Percentiles rank a stretch among this genome's conserved stretches.
Evolutionary conservation across 352 stramenopile genomes (phyloP).

Genomic region (Globisporangium radiosum): DNA sequence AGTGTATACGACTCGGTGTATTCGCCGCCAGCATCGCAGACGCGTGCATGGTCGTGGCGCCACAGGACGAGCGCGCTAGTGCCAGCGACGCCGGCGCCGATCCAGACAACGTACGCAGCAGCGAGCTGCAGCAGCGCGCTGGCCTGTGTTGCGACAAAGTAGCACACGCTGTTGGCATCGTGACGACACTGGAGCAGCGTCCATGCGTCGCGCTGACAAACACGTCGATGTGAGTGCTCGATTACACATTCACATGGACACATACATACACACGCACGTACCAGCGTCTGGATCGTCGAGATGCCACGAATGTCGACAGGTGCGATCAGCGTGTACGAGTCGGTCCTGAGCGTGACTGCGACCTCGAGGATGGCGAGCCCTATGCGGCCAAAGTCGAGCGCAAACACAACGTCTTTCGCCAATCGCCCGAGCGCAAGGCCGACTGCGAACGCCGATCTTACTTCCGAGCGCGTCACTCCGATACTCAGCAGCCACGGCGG

Average conservation of each 20-base stretch:
- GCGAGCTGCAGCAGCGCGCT: conserved; percentile 25
- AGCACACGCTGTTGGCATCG: conserved; percentile 31
- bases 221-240: background rate
- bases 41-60: conserved; percentile 26
- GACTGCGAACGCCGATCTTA: background rate
- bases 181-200: conserved; percentile 39
- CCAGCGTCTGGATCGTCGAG: conserved; percentile 32
- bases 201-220: conserved; percentile 16
- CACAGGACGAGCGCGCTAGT: conserved; percentile 34
- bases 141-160: conserved; percentile 29
- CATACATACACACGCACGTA: background rate
- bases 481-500: background rate
- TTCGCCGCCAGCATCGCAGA: background rate
- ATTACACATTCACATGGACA: background rate
- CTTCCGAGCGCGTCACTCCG: background rate
- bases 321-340: conserved; percentile 53
- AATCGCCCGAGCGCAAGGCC: background rate
- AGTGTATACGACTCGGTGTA: background rate
- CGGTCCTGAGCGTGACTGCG: conserved; percentile 36
- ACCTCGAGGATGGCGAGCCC: conserved; percentile 25
- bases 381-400: conserved; percentile 21
- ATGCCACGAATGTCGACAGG: conserved; percentile 53
- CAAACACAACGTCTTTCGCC: background rate
- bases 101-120: conserved; percentile 33
- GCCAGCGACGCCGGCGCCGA: conserved; percentile 21